A percentile compares a stretch with the other conserved stretches of the same genome.
Conservation (phyloP, 1,284 basidiomycete genomes). For the Marasmius sp. region DNA sequence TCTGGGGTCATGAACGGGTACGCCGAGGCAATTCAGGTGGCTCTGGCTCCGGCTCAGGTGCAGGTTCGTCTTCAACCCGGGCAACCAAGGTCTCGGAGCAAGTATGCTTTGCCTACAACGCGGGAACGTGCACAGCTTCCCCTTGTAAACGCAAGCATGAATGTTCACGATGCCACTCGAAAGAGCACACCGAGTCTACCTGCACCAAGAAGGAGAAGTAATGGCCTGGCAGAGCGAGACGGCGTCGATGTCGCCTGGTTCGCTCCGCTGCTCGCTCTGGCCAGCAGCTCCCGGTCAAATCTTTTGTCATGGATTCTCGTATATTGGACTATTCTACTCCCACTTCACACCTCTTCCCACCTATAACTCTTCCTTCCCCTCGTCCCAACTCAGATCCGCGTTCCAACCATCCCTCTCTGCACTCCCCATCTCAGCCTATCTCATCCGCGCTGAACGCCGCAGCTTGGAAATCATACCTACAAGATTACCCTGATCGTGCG, state of each 20-base stretch:
- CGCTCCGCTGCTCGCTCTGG: constrained; percentile 1
- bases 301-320: background rate
- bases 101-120: constrained; percentile 7
- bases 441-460: too few relatives aligned
- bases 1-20: background rate
- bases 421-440: too few relatives aligned
- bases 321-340: too few relatives aligned
- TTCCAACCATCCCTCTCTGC: too few relatives aligned
- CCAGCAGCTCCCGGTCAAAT: background rate
- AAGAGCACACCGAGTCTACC: background rate
- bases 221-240: background rate
- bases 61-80: background rate
- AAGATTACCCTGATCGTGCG: too few relatives aligned
- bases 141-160: constrained; percentile 3
- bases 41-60: too few relatives aligned
- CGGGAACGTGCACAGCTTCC: background rate
- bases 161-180: background rate
- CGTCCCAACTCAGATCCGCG: too few relatives aligned
- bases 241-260: background rate
- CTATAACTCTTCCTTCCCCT: too few relatives aligned
- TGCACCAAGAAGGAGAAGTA: constrained; percentile 1
- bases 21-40: too few relatives aligned
- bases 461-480: too few relatives aligned
- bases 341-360: too few relatives aligned
- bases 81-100: background rate